Conservation (phyloP, 495 filamentous ascomycete species). For the Xylaria telfairii region DNA sequence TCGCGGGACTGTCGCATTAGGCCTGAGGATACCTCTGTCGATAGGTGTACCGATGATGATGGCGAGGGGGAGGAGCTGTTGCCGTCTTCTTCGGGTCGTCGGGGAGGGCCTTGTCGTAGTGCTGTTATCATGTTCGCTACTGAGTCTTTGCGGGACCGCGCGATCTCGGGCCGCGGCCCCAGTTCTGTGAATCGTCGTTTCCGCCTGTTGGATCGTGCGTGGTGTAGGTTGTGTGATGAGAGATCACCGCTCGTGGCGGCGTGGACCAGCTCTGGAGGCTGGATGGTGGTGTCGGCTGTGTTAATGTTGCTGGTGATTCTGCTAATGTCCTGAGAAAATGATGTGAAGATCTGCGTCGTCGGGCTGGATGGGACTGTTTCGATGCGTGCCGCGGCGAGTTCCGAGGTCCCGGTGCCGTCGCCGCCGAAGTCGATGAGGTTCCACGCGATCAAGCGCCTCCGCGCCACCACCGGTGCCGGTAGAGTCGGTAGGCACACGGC, state of each 20-base stretch:
- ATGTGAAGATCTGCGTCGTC: conserved; percentile 4
- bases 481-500: conserved; percentile 1
- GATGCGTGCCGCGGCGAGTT: not conserved
- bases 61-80: conserved; percentile 6
- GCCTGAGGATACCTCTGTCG: conserved; percentile 30
- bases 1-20: conserved; percentile 50
- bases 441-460: conserved; percentile 43
- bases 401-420: conserved; percentile 13
- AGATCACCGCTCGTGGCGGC: not conserved
- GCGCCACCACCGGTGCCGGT: conserved; percentile 1
- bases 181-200: not conserved
- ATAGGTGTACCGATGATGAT: conserved; percentile 33
- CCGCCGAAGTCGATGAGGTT: conserved; percentile 43
- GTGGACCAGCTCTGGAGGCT: not conserved
- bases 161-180: not conserved
- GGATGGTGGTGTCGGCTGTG: not conserved
- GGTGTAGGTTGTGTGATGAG: not conserved
- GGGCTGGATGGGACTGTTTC: conserved; percentile 20
- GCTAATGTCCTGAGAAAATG: not conserved
- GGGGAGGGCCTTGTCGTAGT: conserved; percentile 37
- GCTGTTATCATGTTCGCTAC: conserved; percentile 33
- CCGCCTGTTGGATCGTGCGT: not conserved
- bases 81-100: conserved; percentile 21
- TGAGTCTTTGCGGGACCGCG: conserved; percentile 10
- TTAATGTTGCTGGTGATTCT: not conserved